Evolutionary conservation across 75 land plant genomes (phyloP), one percentile per base, ranked within the genome.

Genomic region (Pinus tabuliformis): DNA sequence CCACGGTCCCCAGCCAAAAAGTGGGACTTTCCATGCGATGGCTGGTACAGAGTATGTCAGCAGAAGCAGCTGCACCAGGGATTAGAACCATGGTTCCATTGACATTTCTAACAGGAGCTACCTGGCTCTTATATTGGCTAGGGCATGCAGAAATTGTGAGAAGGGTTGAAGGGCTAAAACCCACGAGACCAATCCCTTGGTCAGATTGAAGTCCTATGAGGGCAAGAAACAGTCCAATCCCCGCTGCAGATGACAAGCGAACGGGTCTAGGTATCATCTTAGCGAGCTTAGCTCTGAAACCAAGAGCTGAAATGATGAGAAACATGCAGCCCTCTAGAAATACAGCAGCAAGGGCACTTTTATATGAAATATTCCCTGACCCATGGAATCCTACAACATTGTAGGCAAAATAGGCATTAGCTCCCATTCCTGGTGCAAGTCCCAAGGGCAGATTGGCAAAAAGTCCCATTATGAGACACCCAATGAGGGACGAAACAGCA

Each of bases 371-470:
- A 70, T 72, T 56, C 6, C 96, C 96, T 5, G 93, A 81, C 15
- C 98, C 98, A 71, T 91, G 93, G 80, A 87, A 92, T 49, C 96
- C 98, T 21, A 95, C 94, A 20, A 93, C 74, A 68, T 83, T 88
- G 78, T 93, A 95, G 22, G 98, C 92, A 42, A 95, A 88, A 84
- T 87, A 95, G 4, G 98, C 96, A 59, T 95, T 95, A 49, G 88
- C 78, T 61, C 98, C 98, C 98, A 95, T 95, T 12, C 89, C 98
- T 0, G 98, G 98, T 21, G 98, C 98, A 16, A 93, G 66, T 8
- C 86, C 94, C 15, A 95, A 75, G 18, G 98, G 98, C 5, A 95
- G 83, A 74, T 95, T 95, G 26, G 98, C 98, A 9, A 91, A 70
- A 36, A 79, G 26, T 16, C 98, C 98, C 98, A 95, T 93, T 21